Evolutionary conservation across 2,329 filamentous ascomycete genomes (phyloP).

Genomic region (Fusarium sp.): DNA sequence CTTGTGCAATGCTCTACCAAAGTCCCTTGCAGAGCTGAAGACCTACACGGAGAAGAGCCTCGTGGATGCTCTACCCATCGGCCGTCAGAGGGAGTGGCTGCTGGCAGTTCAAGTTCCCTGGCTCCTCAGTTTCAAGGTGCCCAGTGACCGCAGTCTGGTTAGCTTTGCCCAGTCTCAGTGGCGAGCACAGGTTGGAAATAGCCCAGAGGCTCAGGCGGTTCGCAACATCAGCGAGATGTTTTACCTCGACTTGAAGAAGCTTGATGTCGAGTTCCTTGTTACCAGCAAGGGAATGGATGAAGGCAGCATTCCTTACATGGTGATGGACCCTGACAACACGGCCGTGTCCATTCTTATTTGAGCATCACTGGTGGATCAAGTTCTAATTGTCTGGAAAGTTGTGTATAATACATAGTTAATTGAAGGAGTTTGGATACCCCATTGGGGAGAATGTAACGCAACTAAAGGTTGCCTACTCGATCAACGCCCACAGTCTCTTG

Average conservation of each 20-base stretch:
- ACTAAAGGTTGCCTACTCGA: not conserved
- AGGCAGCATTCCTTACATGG: slow-evolving; percentile 52
- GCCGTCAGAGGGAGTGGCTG: slow-evolving; percentile 57
- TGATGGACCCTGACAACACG: slow-evolving; percentile 52
- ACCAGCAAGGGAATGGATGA: slow-evolving; percentile 49
- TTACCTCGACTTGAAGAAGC: slow-evolving; percentile 43
- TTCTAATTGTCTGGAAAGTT: not conserved
- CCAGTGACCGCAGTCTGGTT: slow-evolving; percentile 53
- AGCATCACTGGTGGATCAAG: not conserved
- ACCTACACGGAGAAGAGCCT: slow-evolving; percentile 47
- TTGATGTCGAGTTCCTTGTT: slow-evolving; percentile 46
- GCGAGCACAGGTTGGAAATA: slow-evolving; percentile 43
- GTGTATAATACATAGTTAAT: not conserved
- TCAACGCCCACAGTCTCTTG: not conserved
- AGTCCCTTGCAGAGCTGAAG: slow-evolving; percentile 45
- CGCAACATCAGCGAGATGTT: slow-evolving; percentile 31
- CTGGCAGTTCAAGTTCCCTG: slow-evolving; percentile 58
- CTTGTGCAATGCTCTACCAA: slow-evolving; percentile 51
- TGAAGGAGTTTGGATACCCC: not conserved
- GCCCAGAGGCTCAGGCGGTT: slow-evolving; percentile 32
- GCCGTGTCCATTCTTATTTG: slow-evolving; percentile 48
- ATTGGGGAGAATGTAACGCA: not conserved
- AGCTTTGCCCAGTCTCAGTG: slow-evolving; percentile 56
- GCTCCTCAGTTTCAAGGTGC: slow-evolving; percentile 58
- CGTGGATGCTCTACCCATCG: slow-evolving; percentile 55